Evolutionary conservation across 306 rosid genomes (phyloP).

Genomic region (Nissolia schottii): DNA sequence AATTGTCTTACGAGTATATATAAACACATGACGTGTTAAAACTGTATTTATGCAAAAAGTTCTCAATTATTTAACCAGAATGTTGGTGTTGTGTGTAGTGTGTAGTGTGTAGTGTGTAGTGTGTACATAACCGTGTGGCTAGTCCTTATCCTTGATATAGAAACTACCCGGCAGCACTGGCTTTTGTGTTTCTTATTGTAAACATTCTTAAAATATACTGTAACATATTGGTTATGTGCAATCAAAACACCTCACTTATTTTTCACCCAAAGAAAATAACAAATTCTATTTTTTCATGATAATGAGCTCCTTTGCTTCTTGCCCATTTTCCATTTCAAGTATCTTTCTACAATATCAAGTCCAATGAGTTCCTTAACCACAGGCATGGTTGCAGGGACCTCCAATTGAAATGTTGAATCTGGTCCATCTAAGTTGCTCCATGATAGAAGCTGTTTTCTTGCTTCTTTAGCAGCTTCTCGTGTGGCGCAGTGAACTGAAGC

Average conservation of each 20-base stretch:
- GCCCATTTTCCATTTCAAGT: conserved; percentile 60
- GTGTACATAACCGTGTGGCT: background rate
- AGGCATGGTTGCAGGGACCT: conserved; percentile 85
- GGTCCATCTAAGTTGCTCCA: conserved; percentile 49
- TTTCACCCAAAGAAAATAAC: background rate
- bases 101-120: no score
- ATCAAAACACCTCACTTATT: background rate
- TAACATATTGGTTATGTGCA: background rate
- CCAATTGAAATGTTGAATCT: conserved; percentile 46
- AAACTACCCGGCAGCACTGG: background rate
- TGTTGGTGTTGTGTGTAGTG: no score
- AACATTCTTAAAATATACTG: background rate
- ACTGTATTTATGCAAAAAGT: no score
- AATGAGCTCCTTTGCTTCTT: background rate
- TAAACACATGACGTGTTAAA: no score
- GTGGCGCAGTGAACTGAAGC: conserved; percentile 81
- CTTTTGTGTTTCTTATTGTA: background rate
- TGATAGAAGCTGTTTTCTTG: conserved; percentile 55
- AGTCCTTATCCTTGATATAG: background rate
- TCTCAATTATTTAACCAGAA: no score
- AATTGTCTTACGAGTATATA: no score
- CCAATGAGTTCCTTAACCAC: conserved; percentile 78
- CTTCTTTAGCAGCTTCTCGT: conserved; percentile 68
- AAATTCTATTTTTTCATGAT: background rate
- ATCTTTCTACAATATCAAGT: conserved; percentile 60